A percentile compares a stretch with the other conserved stretches of the same genome.
Conservation (phyloP, 805 yeast genomes). For the Peterozyma toletana region DNA sequence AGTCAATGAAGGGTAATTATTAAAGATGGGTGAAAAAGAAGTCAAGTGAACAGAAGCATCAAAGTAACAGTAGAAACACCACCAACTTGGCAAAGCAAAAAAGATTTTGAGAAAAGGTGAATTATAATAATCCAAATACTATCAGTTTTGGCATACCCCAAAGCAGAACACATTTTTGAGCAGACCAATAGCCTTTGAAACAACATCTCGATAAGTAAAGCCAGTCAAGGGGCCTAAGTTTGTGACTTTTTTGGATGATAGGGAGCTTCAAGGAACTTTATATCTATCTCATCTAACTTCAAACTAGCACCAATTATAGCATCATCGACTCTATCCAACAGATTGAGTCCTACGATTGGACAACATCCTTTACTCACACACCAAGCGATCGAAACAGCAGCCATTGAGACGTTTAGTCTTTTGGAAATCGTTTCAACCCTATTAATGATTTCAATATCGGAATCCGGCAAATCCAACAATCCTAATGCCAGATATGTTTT, state of each 20-base stretch:
- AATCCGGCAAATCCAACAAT: constrained; percentile 11
- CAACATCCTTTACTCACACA: constrained; percentile 37
- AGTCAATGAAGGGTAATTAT: no score
- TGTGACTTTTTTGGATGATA: constrained; percentile 16
- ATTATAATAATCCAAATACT: no score
- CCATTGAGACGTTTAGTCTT: constrained; percentile 42
- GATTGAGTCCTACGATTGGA: constrained; percentile 51
- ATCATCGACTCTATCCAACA: constrained; percentile 43
- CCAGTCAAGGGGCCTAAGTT: no score
- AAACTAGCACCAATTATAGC: constrained; percentile 35
- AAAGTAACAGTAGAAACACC: no score
- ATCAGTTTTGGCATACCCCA: no score
- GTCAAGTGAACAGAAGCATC: no score
- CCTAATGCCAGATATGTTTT: constrained; percentile 10
- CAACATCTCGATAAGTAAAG: no score
- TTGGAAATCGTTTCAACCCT: constrained; percentile 50
- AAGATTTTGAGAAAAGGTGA: no score
- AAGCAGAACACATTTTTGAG: no score
- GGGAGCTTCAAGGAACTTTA: constrained; percentile 29
- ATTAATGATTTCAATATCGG: constrained; percentile 28
- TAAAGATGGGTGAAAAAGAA: no score
- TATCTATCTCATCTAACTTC: constrained; percentile 29
- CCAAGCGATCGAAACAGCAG: constrained; percentile 49
- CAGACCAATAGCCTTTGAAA: no score
- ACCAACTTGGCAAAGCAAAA: no score